These are phyloP conservation scores for Camellia granthamiana DNA, from an alignment of 148 eudicot genomes.

Conservation along the genomic window DNA sequence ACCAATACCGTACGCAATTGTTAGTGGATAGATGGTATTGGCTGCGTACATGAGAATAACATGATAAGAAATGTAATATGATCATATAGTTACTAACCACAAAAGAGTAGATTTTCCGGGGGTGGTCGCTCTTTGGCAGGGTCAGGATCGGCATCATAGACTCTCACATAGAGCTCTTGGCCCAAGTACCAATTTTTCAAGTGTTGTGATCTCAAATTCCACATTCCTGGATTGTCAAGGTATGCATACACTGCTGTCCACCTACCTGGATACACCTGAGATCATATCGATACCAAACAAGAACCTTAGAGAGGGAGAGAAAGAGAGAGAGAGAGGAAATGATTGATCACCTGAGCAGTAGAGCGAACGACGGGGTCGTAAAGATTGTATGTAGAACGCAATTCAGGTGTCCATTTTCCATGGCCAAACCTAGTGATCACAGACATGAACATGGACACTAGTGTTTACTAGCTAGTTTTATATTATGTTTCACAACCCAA, in stretches of 20 bases:
- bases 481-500: no score
- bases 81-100: constrained; percentile 27
- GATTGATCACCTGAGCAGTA: constrained; percentile 26
- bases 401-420: constrained; percentile 35
- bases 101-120: constrained; percentile 35
- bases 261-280: constrained; percentile 25
- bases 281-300: no score
- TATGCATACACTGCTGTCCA: constrained; percentile 45
- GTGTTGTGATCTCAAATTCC: constrained; percentile 50
- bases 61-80: no score
- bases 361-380: constrained; percentile 44
- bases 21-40: no score
- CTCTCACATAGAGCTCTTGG: constrained; percentile 38
- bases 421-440: constrained; percentile 24
- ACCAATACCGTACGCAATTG: no score
- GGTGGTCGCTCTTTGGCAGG: constrained; percentile 41
- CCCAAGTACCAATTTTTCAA: constrained; percentile 41
- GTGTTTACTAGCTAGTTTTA: no score
- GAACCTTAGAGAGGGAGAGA: no score
- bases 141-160: constrained; percentile 37
- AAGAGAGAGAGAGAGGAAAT: no score
- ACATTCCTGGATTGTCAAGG: constrained; percentile 52
- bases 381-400: constrained; percentile 32
- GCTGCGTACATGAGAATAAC: no score
- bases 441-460: no score